Percentiles rank a stretch among this genome's conserved stretches.
Conservation (phyloP, 2,329 filamentous ascomycete species). For the Coniochaeta pulveracea region DNA sequence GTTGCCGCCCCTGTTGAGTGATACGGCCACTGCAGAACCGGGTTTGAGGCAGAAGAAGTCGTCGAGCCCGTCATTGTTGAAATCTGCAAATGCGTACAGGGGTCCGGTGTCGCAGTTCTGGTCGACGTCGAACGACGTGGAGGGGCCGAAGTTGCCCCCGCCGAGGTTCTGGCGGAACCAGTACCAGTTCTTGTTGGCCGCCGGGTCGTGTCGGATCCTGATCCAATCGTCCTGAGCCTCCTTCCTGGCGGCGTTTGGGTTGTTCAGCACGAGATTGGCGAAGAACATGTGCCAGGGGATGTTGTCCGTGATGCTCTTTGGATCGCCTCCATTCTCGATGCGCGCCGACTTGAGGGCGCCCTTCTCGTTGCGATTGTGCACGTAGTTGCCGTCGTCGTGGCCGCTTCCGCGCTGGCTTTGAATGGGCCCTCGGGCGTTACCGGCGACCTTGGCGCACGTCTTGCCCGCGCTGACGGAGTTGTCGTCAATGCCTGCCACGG, state of each 20-base stretch:
- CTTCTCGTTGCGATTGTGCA: conserved; percentile 5
- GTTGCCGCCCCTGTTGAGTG: conserved; percentile 1
- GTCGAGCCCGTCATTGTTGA: conserved; percentile 5
- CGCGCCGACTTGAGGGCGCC: neutral
- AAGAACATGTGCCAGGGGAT: conserved; percentile 3
- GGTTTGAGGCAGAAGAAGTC: conserved; percentile 1
- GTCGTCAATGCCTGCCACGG: neutral
- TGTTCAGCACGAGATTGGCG: conserved; percentile 4
- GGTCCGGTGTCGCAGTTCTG: conserved; percentile 4
- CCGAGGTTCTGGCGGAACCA: conserved; percentile 1
- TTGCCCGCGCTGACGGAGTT: conserved; percentile 2
- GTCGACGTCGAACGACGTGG: conserved; percentile 1
- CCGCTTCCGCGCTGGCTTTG: conserved; percentile 8
- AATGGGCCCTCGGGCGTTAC: conserved; percentile 6
- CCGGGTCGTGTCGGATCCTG: conserved; percentile 1
- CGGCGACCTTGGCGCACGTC: conserved; percentile 5
- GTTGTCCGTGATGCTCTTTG: neutral
- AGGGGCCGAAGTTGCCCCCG: conserved; percentile 1
- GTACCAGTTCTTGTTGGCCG: neutral
- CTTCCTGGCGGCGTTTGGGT: neutral
- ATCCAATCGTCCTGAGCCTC: conserved; percentile 6
- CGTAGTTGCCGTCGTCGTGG: conserved; percentile 10
- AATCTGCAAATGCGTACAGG: conserved; percentile 4
- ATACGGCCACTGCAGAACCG: neutral
- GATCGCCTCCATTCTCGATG: conserved; percentile 2